These are phyloP conservation scores for Neocatenulostroma microsporum DNA, from an alignment of 2,329 filamentous ascomycete species.

Conservation along the genomic window DNA sequence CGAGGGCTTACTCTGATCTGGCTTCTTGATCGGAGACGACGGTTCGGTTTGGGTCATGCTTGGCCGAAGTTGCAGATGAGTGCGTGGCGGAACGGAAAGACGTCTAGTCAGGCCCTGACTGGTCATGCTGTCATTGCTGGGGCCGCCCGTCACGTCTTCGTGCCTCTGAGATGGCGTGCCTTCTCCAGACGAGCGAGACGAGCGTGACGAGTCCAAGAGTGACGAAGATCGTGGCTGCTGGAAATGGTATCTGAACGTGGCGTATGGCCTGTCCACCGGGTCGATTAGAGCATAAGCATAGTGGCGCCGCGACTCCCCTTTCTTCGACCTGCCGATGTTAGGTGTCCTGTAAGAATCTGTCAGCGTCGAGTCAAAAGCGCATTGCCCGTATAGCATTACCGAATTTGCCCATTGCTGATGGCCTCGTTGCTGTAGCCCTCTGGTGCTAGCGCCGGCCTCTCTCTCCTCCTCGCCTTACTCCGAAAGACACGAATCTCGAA, in stretches of 20 bases:
- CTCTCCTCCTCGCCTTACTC: conserved; percentile 33
- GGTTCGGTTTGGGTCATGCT: not conserved
- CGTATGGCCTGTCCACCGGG: conserved; percentile 41
- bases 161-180: no score
- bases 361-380: no score
- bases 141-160: no score
- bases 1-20: not conserved
- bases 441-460: no score
- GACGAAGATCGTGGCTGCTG: not conserved
- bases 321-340: conserved; percentile 20
- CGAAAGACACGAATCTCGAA: conserved; percentile 39
- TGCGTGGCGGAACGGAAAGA: conserved; percentile 10
- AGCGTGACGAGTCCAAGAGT: not conserved
- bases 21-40: not conserved
- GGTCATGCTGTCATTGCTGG: no score
- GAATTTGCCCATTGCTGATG: no score
- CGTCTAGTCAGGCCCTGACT: not conserved
- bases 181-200: not conserved
- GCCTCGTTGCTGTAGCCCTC: no score
- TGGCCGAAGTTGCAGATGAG: not conserved
- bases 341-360: conserved; percentile 6
- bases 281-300: conserved; percentile 46
- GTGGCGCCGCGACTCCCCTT: conserved; percentile 35
- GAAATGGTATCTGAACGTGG: conserved; percentile 34
- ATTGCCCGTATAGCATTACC: no score